These are phyloP conservation scores for Syncephalastrum monosporum DNA, from an alignment of 371 early-diverging fungal genomes.

Conservation along the genomic window DNA sequence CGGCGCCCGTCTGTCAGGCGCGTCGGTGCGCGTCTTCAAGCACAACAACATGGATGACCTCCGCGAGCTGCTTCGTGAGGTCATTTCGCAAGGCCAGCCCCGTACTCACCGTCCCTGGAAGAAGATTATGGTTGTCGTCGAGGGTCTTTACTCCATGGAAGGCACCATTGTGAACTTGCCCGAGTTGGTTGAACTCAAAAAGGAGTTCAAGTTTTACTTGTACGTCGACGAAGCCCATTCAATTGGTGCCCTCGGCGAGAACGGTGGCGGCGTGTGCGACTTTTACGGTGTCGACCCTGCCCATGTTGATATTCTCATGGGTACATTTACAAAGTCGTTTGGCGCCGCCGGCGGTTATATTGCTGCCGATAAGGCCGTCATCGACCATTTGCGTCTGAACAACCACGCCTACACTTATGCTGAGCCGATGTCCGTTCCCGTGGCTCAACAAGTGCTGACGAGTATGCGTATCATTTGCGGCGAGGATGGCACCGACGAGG, in stretches of 20 bases:
- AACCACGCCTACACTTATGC: constrained; percentile 90
- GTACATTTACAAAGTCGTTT: constrained; percentile 99
- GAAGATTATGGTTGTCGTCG: constrained; percentile 98
- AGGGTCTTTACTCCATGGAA: constrained; percentile 99
- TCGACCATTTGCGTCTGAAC: constrained; percentile 81
- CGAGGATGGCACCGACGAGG: constrained; percentile 83
- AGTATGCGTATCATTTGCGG: constrained; percentile 82
- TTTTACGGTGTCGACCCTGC: constrained; percentile 87
- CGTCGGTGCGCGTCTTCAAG: constrained; percentile 94
- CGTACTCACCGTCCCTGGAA: constrained; percentile 99
- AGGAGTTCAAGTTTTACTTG: constrained; percentile 97
- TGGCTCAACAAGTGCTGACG: constrained; percentile 90
- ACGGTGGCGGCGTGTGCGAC: constrained; percentile 98
- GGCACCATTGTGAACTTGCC: constrained; percentile 93
- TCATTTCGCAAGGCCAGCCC: constrained; percentile 98
- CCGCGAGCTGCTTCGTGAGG: constrained; percentile 85
- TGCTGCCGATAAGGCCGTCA: constrained; percentile 75
- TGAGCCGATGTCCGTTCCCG: constrained; percentile 91
- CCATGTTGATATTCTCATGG: constrained; percentile 98
- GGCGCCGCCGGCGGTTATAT: constrained; percentile 99
- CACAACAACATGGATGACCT: constrained; percentile 91
- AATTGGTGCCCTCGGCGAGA: constrained; percentile 95
- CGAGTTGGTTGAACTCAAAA: constrained; percentile 90
- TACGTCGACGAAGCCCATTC: constrained; percentile 99
- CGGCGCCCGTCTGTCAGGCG: constrained; percentile 94